Evolutionary conservation across 2,329 filamentous ascomycete species (phyloP), one percentile per base, ranked within the genome.

Genomic region (Coleophoma crateriformis): DNA sequence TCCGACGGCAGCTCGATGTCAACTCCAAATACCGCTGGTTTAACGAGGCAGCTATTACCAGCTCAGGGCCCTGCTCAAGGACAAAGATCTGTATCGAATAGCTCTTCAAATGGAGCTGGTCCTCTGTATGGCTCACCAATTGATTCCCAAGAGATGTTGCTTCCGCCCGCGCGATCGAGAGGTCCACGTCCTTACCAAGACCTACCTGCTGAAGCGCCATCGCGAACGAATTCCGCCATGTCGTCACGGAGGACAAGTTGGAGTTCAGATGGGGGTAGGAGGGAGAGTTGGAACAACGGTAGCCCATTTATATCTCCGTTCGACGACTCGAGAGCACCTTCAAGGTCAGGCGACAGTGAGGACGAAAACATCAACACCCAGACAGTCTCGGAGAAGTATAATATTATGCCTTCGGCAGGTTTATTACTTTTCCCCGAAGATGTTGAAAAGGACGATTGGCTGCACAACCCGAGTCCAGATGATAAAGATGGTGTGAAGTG

Each of bases 321-420:
- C 56, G 77, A 79, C 51, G 81, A 85, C 54, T 81, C 79, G 4
- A 70, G 75, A 55, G 73, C 76, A 12, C 76, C 77, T 2, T 85
- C 81, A 45, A 69, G 78, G 53, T 72, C 77, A 17, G 79, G 59
- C 22, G 80, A 62, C 1, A 85, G 81, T 59, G 81, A 86, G 42
- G 81, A 85, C 22, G 78, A 84, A 17, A 73, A 76, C 59, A 68
- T 87, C 47, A 88, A 86, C 60, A 88, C 84, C 0, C 84, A 88
- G 68, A 87, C 84, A 1, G 84, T 88, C 3, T 81, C 82, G 14
- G 82, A 87, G 61, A 88, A 88, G 65, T 88, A 84, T 66, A 87
- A 86, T 61, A 87, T 88, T 47, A 72, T 80, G 63, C 84, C 85
- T 1, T 84, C 81, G 3, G 79, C 82, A 13, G 82, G 82, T 6